Evolutionary conservation across 768 basidiomycete genomes (phyloP).

Genomic region (Naganishia onofrii): DNA sequence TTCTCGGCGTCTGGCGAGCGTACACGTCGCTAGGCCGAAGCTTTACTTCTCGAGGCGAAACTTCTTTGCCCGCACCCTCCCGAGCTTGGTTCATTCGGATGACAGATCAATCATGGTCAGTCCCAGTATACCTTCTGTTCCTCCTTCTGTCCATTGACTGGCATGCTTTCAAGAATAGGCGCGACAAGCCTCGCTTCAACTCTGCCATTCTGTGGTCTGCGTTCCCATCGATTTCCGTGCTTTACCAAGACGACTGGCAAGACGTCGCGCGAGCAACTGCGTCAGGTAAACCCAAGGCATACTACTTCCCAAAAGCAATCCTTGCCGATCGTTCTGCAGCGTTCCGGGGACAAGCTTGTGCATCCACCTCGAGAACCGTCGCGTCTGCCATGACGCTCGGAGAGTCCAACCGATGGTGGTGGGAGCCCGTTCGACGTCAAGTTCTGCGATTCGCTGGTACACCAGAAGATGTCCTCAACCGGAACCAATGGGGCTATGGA

Average conservation of each 20-base stretch:
- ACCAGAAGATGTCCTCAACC: conserved; percentile 42
- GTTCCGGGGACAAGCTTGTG: conserved; percentile 66
- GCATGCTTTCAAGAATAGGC: conserved; percentile 47
- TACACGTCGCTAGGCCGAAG: conserved; percentile 51
- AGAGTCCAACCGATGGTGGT: conserved; percentile 64
- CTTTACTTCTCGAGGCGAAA: conserved; percentile 48
- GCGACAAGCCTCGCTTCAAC: conserved; percentile 76
- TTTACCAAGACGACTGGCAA: conserved; percentile 71
- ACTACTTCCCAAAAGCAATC: conserved; percentile 68
- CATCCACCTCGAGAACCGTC: conserved; percentile 66
- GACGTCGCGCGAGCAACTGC: conserved; percentile 59
- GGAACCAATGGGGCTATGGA: conserved; percentile 46
- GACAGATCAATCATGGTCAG: conserved; percentile 40
- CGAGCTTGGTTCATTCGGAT: conserved; percentile 68
- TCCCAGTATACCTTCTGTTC: conserved; percentile 2
- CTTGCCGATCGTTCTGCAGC: conserved; percentile 74
- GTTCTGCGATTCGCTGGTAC: conserved; percentile 69
- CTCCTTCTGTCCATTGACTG: not conserved
- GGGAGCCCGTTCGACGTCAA: conserved; percentile 68
- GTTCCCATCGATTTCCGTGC: conserved; percentile 59
- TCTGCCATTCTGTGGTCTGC: conserved; percentile 70
- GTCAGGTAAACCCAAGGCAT: conserved; percentile 54
- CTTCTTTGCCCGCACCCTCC: conserved; percentile 59
- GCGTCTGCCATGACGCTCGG: conserved; percentile 59
- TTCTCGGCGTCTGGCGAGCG: conserved; percentile 72